Conservation (phyloP, 495 filamentous ascomycete genomes). For the Jackrogersella minutella region DNA sequence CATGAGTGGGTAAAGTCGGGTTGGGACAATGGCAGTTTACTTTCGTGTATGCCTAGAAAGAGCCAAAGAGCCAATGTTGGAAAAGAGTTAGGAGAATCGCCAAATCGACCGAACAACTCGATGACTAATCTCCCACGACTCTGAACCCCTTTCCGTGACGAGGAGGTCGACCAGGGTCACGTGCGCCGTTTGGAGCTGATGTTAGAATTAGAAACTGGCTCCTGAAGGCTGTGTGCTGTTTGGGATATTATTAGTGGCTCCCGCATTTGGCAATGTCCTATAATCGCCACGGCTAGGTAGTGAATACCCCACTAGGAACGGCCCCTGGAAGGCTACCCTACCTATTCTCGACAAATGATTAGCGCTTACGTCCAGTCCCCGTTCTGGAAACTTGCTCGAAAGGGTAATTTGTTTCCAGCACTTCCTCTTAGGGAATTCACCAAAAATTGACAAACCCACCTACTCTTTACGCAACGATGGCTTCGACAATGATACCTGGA, state of each 20-base stretch:
- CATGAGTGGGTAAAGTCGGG: neutral
- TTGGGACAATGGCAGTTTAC: neutral
- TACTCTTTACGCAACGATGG: conserved; percentile 4
- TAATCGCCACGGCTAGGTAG: neutral
- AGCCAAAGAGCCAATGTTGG: neutral
- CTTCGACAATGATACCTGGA: neutral
- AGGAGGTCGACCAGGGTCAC: conserved; percentile 2
- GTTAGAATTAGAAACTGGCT: neutral
- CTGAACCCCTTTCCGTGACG: neutral
- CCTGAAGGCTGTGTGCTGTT: neutral
- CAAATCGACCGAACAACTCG: neutral
- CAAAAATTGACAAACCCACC: neutral
- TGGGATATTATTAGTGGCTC: neutral
- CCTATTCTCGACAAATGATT: neutral
- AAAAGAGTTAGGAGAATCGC: neutral
- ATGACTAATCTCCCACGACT: neutral
- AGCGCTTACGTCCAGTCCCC: neutral
- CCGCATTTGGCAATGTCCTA: neutral
- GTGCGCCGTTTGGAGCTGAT: neutral
- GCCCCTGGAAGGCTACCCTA: no score
- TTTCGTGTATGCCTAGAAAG: neutral
- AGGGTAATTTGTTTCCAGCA: neutral
- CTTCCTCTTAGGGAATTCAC: conserved; percentile 2
- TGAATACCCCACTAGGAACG: neutral
- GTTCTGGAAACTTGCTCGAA: neutral